These are phyloP conservation scores for Anthracocystis panici-leucophaei DNA, from an alignment of 1,284 basidiomycete species.

Conservation along the genomic window DNA sequence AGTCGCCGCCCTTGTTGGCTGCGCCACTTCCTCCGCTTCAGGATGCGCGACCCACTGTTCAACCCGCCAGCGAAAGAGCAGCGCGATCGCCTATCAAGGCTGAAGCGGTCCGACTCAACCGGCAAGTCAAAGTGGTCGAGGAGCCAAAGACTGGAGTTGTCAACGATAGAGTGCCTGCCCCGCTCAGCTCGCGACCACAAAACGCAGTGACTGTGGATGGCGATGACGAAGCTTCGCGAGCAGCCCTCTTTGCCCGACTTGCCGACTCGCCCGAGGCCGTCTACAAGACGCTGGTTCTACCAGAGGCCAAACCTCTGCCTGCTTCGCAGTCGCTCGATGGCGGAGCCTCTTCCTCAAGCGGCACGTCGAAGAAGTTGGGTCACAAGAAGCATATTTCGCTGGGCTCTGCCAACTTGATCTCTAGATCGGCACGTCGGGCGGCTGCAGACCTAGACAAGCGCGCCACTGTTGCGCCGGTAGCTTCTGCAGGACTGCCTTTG, in stretches of 20 bases:
- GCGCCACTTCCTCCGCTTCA: neutral
- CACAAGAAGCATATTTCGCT: slow-evolving; percentile 43
- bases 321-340: slow-evolving; percentile 31
- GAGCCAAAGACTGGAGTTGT: neutral
- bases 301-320: slow-evolving; percentile 11
- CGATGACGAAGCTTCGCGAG: slow-evolving; percentile 4
- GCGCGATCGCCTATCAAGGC: neutral
- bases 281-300: slow-evolving; percentile 31
- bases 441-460: slow-evolving; percentile 33
- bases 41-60: neutral
- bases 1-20: slow-evolving; percentile 11
- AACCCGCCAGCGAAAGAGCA: neutral
- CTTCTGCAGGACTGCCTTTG: slow-evolving; percentile 3
- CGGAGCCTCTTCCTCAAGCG: neutral
- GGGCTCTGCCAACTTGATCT: slow-evolving; percentile 30
- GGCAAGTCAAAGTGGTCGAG: neutral
- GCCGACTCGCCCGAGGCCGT: slow-evolving; percentile 39
- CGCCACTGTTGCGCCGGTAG: slow-evolving; percentile 15
- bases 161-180: neutral
- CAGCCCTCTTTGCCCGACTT: slow-evolving; percentile 29
- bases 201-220: neutral
- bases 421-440: slow-evolving; percentile 24
- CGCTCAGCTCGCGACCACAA: neutral
- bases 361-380: slow-evolving; percentile 2
- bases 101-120: neutral